Evolutionary conservation across 2,329 filamentous ascomycete species (phyloP).

Genomic region (Cryphonectria naterciae): DNA sequence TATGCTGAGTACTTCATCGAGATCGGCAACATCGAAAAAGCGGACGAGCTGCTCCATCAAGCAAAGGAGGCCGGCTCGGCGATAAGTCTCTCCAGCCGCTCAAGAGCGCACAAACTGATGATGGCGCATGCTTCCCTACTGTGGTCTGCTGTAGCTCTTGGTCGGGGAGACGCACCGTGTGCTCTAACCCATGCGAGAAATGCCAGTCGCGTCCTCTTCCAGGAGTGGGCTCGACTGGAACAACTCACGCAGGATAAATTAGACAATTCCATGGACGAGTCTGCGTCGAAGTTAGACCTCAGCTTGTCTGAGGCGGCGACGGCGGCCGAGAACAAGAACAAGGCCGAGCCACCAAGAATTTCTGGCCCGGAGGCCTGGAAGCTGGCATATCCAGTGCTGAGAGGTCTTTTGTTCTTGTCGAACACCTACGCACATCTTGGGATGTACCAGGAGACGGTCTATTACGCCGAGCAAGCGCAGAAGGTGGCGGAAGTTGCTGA

Average conservation of each 20-base stretch:
- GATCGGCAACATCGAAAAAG: slow-evolving; percentile 68
- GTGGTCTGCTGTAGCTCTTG: slow-evolving; percentile 67
- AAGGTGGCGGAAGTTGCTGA: slow-evolving; percentile 73
- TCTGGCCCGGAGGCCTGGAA: slow-evolving; percentile 77
- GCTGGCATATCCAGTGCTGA: slow-evolving; percentile 74
- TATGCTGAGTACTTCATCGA: slow-evolving; percentile 75
- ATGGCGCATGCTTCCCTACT: slow-evolving; percentile 65
- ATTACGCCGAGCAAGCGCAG: slow-evolving; percentile 83
- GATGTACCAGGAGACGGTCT: slow-evolving; percentile 84
- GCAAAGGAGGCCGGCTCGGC: slow-evolving; percentile 42
- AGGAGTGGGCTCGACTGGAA: slow-evolving; percentile 60
- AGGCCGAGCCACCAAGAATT: slow-evolving; percentile 34
- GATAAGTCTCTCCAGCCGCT: slow-evolving; percentile 36
- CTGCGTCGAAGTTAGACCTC: slow-evolving; percentile 15
- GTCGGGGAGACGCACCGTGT: slow-evolving; percentile 61
- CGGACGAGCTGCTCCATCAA: slow-evolving; percentile 46
- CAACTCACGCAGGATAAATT: slow-evolving; percentile 38
- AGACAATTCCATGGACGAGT: slow-evolving; percentile 30
- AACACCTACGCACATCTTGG: slow-evolving; percentile 82
- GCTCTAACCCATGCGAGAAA: slow-evolving; percentile 62
- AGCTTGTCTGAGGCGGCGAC: slow-evolving; percentile 29
- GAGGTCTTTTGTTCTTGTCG: slow-evolving; percentile 73
- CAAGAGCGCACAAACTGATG: slow-evolving; percentile 49
- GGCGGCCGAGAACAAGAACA: slow-evolving; percentile 34
- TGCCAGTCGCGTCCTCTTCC: slow-evolving; percentile 59